Evolutionary conservation across 352 stramenopile species (phyloP).

Genomic region (Phytophthora syringae): DNA sequence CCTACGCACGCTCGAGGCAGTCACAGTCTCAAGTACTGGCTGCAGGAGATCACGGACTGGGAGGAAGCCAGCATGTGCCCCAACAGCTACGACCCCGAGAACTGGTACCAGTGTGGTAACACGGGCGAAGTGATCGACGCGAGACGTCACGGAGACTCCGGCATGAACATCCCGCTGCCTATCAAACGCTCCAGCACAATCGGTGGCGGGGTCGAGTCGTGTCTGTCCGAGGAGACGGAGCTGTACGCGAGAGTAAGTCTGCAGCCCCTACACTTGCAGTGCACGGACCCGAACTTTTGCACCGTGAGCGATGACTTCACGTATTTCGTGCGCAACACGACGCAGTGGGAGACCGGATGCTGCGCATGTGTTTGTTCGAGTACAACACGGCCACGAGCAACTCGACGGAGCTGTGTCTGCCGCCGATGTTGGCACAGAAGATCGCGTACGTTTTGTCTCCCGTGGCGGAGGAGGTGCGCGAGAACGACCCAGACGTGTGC

Average conservation of each 20-base stretch:
- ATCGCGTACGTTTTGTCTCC: constrained; percentile 68
- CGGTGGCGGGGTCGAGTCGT: constrained; percentile 52
- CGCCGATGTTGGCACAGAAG: constrained; percentile 60
- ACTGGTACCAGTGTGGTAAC: constrained; percentile 79
- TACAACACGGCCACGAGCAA: constrained; percentile 51
- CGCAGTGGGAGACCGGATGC: constrained; percentile 67
- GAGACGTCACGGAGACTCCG: constrained; percentile 30
- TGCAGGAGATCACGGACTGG: constrained; percentile 76
- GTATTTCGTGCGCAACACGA: constrained; percentile 75
- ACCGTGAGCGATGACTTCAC: constrained; percentile 38
- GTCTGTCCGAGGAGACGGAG: constrained; percentile 57
- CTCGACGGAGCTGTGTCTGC: constrained; percentile 68
- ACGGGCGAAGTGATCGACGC: constrained; percentile 54
- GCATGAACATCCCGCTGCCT: constrained; percentile 46
- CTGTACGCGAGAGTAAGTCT: constrained; percentile 68
- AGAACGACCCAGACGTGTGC: constrained; percentile 72
- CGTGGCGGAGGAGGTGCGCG: constrained; percentile 51
- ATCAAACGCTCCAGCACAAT: constrained; percentile 33
- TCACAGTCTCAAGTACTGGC: constrained; percentile 75
- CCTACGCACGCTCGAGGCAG: constrained; percentile 66
- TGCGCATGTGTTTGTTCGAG: constrained; percentile 76
- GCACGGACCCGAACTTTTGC: constrained; percentile 57
- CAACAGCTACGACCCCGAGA: constrained; percentile 74
- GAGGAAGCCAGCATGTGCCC: constrained; percentile 73
- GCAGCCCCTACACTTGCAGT: constrained; percentile 66